phyloP scores from a whole-genome alignment of 257 asterid genomes.

The Orobanche coerulescens region DNA sequence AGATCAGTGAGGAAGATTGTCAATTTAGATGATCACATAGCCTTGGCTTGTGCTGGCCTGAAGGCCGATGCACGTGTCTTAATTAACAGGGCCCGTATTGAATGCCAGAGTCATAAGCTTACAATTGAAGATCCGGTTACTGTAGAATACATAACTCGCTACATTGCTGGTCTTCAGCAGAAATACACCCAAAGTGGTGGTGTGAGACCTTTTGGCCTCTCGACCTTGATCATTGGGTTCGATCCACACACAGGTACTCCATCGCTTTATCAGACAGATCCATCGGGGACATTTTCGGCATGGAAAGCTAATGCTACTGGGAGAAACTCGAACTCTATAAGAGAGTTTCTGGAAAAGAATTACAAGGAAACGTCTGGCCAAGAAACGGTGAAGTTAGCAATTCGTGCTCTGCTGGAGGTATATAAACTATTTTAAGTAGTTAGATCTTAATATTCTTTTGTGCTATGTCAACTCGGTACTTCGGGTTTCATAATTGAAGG shows the following conservation, averaged over 20 bases:
- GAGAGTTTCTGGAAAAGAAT: constrained; percentile 96
- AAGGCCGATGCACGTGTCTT: constrained; percentile 98
- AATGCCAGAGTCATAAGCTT: constrained; percentile 72
- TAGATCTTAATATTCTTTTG: background rate
- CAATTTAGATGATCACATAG: constrained; percentile 85
- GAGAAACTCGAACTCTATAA: constrained; percentile 81
- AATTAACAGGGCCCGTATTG: constrained; percentile 85
- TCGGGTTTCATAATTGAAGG: background rate
- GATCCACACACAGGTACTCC: constrained; percentile 92
- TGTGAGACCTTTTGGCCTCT: constrained; percentile 96
- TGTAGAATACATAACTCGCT: constrained; percentile 95
- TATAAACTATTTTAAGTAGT: constrained; percentile 11
- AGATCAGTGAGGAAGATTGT: constrained; percentile 97
- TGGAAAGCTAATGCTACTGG: constrained; percentile 99
- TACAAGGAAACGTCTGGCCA: constrained; percentile 95
- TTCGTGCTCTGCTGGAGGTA: constrained; percentile 98
- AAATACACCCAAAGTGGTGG: constrained; percentile 99
- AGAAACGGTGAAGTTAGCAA: constrained; percentile 86
- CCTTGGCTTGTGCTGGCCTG: constrained; percentile 95
- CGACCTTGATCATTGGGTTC: constrained; percentile 93
- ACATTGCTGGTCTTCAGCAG: constrained; percentile 98
- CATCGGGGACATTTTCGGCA: constrained; percentile 96
- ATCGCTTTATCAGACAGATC: constrained; percentile 92
- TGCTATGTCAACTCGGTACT: background rate
- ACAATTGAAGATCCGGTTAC: constrained; percentile 96